Evolutionary conservation across 108 stramenopile genomes (phyloP).

Genomic region (Schizochytrium sp.): DNA sequence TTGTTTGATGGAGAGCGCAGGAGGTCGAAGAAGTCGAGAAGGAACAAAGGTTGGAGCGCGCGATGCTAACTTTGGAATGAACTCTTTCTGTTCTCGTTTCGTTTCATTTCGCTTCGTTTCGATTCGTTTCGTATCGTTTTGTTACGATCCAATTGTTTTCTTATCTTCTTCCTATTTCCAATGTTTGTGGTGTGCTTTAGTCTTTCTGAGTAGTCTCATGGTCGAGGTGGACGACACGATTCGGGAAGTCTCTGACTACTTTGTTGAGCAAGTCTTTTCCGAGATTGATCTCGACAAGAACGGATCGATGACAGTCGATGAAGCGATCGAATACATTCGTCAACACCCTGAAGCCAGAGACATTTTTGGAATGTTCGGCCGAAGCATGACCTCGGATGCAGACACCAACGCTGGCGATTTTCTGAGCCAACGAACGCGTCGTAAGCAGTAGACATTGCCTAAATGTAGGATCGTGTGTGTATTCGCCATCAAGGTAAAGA

Average conservation of each 20-base stretch:
- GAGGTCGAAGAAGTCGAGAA: no score
- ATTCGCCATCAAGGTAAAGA: background rate
- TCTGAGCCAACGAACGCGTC: background rate
- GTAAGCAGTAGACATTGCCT: background rate
- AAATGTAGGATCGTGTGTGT: background rate
- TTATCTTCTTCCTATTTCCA: background rate
- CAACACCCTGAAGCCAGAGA: constrained; percentile 4
- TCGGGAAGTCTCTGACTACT: background rate
- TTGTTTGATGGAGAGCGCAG: no score
- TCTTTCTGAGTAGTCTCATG: background rate
- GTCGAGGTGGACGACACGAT: constrained; percentile 13
- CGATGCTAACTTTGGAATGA: no score
- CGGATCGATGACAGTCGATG: constrained; percentile 12
- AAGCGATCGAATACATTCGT: background rate
- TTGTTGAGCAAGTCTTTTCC: background rate
- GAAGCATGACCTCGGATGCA: constrained; percentile 19
- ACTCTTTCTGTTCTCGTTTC: no score
- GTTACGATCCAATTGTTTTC: no score
- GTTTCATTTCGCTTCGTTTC: background rate
- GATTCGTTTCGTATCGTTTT: background rate
- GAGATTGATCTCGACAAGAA: background rate
- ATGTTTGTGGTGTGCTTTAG: background rate
- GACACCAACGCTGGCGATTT: background rate
- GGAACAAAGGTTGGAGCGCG: no score
- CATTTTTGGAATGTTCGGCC: constrained; percentile 20